Evolutionary conservation across 495 filamentous ascomycete species (phyloP), one percentile per base, ranked within the genome.

Genomic region (Astrothelium subdiscretum): DNA sequence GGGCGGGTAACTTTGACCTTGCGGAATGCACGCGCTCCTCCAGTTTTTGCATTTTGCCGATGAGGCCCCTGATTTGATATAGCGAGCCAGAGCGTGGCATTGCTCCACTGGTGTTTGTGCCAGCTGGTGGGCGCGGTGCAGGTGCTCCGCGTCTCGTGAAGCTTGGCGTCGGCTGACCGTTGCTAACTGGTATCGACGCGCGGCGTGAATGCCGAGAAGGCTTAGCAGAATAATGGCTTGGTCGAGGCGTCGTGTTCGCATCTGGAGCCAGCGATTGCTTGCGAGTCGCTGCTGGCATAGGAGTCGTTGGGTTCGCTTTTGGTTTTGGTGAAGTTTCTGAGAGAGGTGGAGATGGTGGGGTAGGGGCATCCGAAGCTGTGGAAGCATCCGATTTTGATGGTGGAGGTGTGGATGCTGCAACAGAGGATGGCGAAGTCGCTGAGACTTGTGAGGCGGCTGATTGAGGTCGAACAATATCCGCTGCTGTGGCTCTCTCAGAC

Each of bases 11-110:
- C 72, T 96, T 95, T 32, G 91, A 95, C 64, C 90, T 85, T 27
- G 89, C 94, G n/a, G 87, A 90, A 57, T 97, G 91, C 6, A 98
- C 91, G 32, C 92, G 81, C 62, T 92, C 87, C 72, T 97, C 95
- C 43, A 98, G 83, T 65, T 87, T 85, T 72, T 96, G 90, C 95
- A 98, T 97, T 74, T 97, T 94, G 26, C 89, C 91, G 62, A 92
- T 94, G 60, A 98, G 83, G 2, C 86, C 86, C 29, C 94, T 90
- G 69, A 97, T 92, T 69, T 98, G 94, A 62, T 87, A 88, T 32
- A 98, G 81, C 3, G 95, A 97, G 38, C 85, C 88, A 20, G 95
- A 96, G 38, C 87, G 80, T 31, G 91, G 87, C 27, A 95, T 63
- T 32, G 66, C 54, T n/a, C 62, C 62, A 29, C 71, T 70, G 8